Evolutionary conservation across 2,329 filamentous ascomycete species (phyloP).

Genomic region (Monilinia vaccinii-corymbosi): DNA sequence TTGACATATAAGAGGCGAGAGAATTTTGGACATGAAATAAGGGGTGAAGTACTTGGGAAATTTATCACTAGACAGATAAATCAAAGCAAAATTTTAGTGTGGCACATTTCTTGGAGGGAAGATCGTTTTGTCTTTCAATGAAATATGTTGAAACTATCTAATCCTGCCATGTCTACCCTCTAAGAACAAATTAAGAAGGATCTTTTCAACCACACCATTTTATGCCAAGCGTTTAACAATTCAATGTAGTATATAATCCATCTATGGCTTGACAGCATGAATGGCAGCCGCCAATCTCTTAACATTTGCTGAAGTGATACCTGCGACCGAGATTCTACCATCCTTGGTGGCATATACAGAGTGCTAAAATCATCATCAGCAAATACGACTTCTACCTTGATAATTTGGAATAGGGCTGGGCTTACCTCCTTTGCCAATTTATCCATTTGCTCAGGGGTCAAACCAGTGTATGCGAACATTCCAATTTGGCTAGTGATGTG

Average conservation of each 20-base stretch:
- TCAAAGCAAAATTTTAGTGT: neutral
- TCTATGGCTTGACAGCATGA: conserved; percentile 60
- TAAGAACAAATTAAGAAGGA: neutral
- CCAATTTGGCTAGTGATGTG: conserved; percentile 99
- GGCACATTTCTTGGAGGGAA: neutral
- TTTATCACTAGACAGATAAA: neutral
- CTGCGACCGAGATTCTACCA: conserved; percentile 76
- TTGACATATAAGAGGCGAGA: neutral
- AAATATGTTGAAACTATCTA: neutral
- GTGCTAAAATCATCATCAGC: conserved; percentile 42
- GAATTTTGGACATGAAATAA: neutral
- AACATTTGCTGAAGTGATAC: conserved; percentile 73
- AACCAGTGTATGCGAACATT: conserved; percentile 98
- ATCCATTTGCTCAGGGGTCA: conserved; percentile 87
- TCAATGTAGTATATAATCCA: neutral
- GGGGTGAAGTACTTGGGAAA: neutral
- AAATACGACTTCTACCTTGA: neutral
- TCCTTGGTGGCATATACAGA: conserved; percentile 97
- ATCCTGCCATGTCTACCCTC: neutral
- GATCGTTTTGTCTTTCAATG: neutral
- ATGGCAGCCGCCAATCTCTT: conserved; percentile 74
- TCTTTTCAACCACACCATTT: neutral
- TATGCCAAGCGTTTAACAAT: neutral
- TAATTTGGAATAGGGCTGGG: conserved; percentile 27
- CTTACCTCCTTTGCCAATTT: conserved; percentile 73